phyloP scores from a whole-genome alignment of 1,284 basidiomycete genomes.

The Cutaneotrichosporon arboriforme region DNA sequence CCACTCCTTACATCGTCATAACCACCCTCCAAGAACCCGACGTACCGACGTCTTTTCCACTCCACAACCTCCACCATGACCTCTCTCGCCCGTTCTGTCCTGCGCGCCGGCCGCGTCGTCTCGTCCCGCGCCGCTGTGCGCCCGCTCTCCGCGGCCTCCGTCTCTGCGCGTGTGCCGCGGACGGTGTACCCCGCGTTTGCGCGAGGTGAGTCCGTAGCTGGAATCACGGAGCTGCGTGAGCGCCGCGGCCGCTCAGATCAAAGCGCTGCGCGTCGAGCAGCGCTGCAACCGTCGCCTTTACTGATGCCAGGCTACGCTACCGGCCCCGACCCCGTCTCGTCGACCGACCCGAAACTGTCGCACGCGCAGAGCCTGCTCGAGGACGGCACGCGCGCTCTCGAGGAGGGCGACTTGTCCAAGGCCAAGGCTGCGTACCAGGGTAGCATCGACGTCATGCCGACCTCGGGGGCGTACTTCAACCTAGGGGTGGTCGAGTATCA shows the following conservation, averaged over 20 bases:
- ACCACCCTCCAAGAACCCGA: too few species aligned
- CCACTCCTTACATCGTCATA: not conserved
- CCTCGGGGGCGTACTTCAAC: slow-evolving; percentile 52
- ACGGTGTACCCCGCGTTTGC: not conserved
- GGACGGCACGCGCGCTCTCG: slow-evolving; percentile 77
- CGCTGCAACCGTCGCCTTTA: not conserved
- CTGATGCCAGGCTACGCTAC: slow-evolving; percentile 66
- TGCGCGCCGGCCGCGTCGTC: not conserved
- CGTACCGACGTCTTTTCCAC: not conserved
- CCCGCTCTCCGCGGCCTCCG: not conserved
- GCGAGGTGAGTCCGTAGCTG: not conserved
- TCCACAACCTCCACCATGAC: not conserved
- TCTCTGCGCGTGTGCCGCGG: not conserved
- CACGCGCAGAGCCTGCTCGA: slow-evolving; percentile 79
- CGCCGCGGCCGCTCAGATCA: too few species aligned
- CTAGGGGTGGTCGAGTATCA: slow-evolving; percentile 48
- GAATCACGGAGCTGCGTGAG: too few species aligned
- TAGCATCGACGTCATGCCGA: slow-evolving; percentile 73
- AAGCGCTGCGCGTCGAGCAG: not conserved
- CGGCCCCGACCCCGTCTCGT: slow-evolving; percentile 68
- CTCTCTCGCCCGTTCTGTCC: not conserved
- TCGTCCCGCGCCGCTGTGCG: not conserved
- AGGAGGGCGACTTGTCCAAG: slow-evolving; percentile 78
- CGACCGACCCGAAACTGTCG: slow-evolving; percentile 73
- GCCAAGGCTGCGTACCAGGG: slow-evolving; percentile 74